Base-by-base conservation (phyloP, 208 protist genomes). In the Trypanosoma melophagium region DNA sequence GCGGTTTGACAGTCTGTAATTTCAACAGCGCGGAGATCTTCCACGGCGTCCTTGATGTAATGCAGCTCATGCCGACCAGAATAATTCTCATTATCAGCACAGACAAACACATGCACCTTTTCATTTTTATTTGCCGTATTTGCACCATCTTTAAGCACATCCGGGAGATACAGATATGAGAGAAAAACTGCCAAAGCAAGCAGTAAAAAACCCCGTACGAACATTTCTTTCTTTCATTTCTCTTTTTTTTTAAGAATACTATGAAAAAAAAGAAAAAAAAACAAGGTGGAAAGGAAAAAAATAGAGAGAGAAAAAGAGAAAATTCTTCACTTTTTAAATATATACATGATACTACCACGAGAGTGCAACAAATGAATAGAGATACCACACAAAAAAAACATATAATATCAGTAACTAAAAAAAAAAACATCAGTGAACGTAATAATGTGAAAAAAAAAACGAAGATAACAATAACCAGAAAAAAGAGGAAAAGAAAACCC, bases 41-140 rank as follows among this genome's bases (percentile, higher is more conserved):
- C 70, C 79, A 89, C 83, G 0, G 74, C 76, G 7, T 72, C 66
- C 2, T 51, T 52, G 57, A 90, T 80, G 52, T 76, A 87, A 56
- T 69, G 68, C 3, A 90, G 56, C 62, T 86, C 84, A 68, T 80
- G 75, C 41, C 69, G 72, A 35, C 84, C 84, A 19, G 75, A 84
- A 68, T 76, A 83, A 49, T 71, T 85, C 44, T 78, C 84, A 49
- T 82, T 80, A 66, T 90, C 84, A 0, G 78, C 80, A 19, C 71
- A 74, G n/a, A 90, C 44, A 49, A 90, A 73, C n/a, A 89, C 71
- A 51, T 83, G 67, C 24, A 79, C 78, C 5, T 28, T 53, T 24
- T 52, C 42, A 2, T 2, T 55, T 55, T 47, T 47, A 47, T n/a
- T 47, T 47, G 13, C 10, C 10, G 3, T 47, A 10, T 47, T 47